Base-by-base conservation (phyloP, 2,329 filamentous ascomycete species). In the Aspergillus versicolor region DNA sequence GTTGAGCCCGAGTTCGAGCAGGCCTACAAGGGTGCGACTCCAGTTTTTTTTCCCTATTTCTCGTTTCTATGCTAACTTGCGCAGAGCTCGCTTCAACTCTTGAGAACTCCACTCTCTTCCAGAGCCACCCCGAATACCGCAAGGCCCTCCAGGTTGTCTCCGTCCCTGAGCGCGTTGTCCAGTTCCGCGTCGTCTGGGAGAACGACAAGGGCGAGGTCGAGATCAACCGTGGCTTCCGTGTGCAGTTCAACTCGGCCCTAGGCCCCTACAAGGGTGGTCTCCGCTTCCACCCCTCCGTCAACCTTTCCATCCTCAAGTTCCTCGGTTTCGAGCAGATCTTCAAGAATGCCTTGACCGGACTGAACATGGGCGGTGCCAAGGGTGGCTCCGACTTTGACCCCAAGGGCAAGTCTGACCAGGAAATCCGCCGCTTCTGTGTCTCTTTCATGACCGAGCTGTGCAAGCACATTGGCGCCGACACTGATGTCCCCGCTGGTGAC, bases 261-360 rank as follows among this genome's bases (percentile, higher is more conserved):
- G 94, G 94, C 57, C 94, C 94, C 52, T 97, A 96, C 88, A 97
- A 97, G 86, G 94, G 94, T 65, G 94, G 94, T 75, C 87, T 97
- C 67, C 85, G 94, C 68, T 91, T 99, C 79, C 94, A 99, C 78
- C 94, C 93, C 61, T 67, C 70, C 34, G 78, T 81, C 55, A 82
- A 88, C 75, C 80, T 88, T 53, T 84, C 81, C 56, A 82, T 85
- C 71, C 86, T 99, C 70, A 99, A 99, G 83, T 97, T 97, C 82
- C 85, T 99, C 73, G 94, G 93, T 65, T 97, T 97, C 72, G 94
- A 99, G 87, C 94, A 97, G 82, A 95, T 93, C 81, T 97, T 97
- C 85, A 97, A 97, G 86, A 97, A 97, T 90, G 94, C 94, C 66
- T 82, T 97, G 67, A 97, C 94, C 61, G 94, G 94, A 73, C 80